Base-by-base conservation (phyloP, 192 early-diverging fungal species). In the Coemansia sp. region DNA sequence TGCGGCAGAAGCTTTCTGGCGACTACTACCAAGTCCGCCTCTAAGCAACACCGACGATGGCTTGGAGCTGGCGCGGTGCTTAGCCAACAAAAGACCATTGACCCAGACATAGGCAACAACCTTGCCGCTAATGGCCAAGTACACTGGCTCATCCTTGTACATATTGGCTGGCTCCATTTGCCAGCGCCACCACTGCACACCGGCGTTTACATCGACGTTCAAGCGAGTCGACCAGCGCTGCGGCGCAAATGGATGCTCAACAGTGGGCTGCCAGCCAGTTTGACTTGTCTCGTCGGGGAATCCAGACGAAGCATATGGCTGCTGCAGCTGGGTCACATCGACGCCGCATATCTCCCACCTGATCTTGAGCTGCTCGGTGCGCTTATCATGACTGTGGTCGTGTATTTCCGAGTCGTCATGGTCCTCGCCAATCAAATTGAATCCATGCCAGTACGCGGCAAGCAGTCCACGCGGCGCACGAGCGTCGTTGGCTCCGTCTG, bases 301-400 rank as follows among this genome's bases (percentile, higher is more conserved):
- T 0, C 95, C 95, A 12, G 88, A 88, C 1, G 87, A 83, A n/a
- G 76, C 86, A 80, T 86, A 93, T 1, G 87, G 75, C 53, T 89
- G 78, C 15, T 78, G 49, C 27, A 92, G 52, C n/a, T 72, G 72
- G 38, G 86, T 71, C 15, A 92, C 89, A 84, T 93, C 91, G 2
- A 96, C 89, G 44, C 95, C 93, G 31, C 88, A 83, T 27, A 94
- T 87, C 61, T 88, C 71, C 90, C 93, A 92, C 52, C 55, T 72
- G 31, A 88, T 72, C 5, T 75, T 50, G 10, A 85, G 74, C 29
- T 88, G 87, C 12, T 76, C 81, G 0, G 81, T 73, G 40, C 80
- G 73, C 41, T 39, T 43, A 62, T 84, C 81, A 20, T 84, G 73
- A 0, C 67, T 71, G 34, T 72, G 73, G 65, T 84, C 81, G 58